These are phyloP conservation scores for Pleurotus djamor DNA, from an alignment of 768 basidiomycete species.

Conservation along the genomic window DNA sequence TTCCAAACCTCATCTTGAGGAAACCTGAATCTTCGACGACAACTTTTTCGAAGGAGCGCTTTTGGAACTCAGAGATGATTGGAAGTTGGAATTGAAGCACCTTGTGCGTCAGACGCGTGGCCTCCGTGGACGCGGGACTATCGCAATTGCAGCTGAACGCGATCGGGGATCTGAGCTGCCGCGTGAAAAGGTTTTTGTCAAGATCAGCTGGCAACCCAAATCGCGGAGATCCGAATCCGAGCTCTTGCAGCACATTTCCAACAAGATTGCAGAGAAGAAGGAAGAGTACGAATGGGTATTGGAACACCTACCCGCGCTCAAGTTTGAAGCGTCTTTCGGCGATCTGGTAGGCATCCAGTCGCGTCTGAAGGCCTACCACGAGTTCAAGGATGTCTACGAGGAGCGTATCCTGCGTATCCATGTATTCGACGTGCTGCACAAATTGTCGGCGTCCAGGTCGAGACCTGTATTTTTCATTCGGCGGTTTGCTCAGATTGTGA, in stretches of 20 bases:
- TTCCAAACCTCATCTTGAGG: constrained; percentile 55
- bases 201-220: constrained; percentile 1
- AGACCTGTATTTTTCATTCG: not conserved
- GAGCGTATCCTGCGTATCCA: not conserved
- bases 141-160: not conserved
- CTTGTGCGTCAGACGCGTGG: not conserved
- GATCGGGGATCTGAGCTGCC: too few species aligned
- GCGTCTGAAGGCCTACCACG: not conserved
- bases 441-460: not conserved
- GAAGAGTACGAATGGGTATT: not conserved
- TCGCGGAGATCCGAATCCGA: not conserved
- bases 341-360: not conserved
- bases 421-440: not conserved
- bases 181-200: not conserved
- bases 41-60: not conserved
- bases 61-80: not conserved
- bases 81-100: not conserved
- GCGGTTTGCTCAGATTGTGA: not conserved
- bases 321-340: not conserved
- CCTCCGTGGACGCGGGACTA: not conserved
- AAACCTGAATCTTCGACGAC: too few species aligned
- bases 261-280: not conserved
- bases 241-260: not conserved
- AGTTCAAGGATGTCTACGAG: not conserved
- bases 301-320: not conserved